Base-by-base conservation (phyloP, 2,329 filamentous ascomycete species). In the Clarireedia sp. region DNA sequence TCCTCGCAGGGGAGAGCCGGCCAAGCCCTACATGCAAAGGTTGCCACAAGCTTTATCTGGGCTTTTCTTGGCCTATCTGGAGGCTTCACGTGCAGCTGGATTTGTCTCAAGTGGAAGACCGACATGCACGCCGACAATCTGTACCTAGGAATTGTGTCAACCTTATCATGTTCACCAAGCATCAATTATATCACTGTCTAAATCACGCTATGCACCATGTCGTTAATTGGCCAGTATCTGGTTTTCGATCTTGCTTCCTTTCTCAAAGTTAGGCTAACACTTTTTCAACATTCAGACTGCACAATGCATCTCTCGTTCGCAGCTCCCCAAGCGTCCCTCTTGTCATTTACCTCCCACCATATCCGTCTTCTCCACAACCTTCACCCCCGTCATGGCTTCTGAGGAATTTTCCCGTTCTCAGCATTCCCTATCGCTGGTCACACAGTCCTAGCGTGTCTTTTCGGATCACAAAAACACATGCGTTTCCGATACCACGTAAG, bases 371-470 rank as follows among this genome's bases (percentile, higher is more conserved):
- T 68, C 50, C 56, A 77, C 26, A 41, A 59, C 63, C n/a, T 8
- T 56, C 68, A 76, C 9, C 76, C 76, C 54, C 70, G 77, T 67
- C 33, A 33, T 54, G 33, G 29, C 23, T 54, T 10, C 41, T 54
- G 24, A 48, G 24, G n/a, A 38, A 46, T 23, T 54, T 49, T 36
- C 74, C 80, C 1, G 73, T 79, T 0, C 80, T 75, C 5, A 74
- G 75, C 54, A 79, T 85, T 64, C 78, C 82, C 64, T 85, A 85
- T 66, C 74, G 81, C 16, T 85, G 82, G 82, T 62, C 63, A 26
- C 41, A 62, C 61, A 40, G 51, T 49, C 26, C 64, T 41, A 49
- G n/a, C 10, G 48, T 33, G 48, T 46, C 45, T 45, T 40, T 43
- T 44, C 43, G 33, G 17, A 26, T 36, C 12, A 5, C n/a, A 36